Percentiles rank a stretch among this genome's conserved stretches.
Conservation (phyloP, 1,139 yeast genomes). For the Pichia cactophila region DNA sequence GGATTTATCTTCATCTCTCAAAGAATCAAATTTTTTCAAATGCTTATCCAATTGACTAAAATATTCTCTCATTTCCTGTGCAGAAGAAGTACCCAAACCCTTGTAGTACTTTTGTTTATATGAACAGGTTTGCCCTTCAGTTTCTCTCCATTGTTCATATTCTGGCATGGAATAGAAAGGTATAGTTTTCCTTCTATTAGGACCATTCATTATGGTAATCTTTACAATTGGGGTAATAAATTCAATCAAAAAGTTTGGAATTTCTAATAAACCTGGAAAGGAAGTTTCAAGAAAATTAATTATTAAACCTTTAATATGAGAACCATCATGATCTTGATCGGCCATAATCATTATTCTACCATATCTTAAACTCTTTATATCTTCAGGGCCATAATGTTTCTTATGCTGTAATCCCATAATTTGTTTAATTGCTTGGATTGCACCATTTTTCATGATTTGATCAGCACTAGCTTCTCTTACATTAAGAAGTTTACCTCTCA, state of each 20-base stretch:
- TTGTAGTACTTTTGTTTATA: conserved; percentile 96
- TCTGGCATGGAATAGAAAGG: conserved; percentile 95
- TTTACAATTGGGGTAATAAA: conserved; percentile 96
- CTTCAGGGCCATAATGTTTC: conserved; percentile 58
- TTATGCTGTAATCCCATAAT: conserved; percentile 95
- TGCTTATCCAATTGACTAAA: conserved; percentile 82
- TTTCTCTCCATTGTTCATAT: conserved; percentile 87
- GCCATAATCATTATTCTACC: conserved; percentile 99
- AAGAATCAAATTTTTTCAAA: conserved; percentile 74
- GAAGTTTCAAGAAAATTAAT: conserved; percentile 90
- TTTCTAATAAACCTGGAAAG: conserved; percentile 85
- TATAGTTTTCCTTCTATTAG: conserved; percentile 43
- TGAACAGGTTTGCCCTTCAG: conserved; percentile 64
- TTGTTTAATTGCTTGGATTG: conserved; percentile 90
- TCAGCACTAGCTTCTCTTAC: conserved; percentile 96
- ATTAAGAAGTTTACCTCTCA: conserved; percentile 89
- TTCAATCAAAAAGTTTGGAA: conserved; percentile 89
- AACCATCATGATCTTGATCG: conserved; percentile 99
- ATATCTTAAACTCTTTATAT: conserved; percentile 70
- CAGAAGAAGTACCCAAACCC: conserved; percentile 94
- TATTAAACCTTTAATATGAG: conserved; percentile 93
- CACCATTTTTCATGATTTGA: conserved; percentile 85
- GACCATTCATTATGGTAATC: conserved; percentile 69
- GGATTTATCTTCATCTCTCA: conserved; percentile 75
- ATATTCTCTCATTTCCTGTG: conserved; percentile 79